These are phyloP conservation scores for Takashimella koratensis DNA, from an alignment of 1,284 basidiomycete species.

Conservation along the genomic window DNA sequence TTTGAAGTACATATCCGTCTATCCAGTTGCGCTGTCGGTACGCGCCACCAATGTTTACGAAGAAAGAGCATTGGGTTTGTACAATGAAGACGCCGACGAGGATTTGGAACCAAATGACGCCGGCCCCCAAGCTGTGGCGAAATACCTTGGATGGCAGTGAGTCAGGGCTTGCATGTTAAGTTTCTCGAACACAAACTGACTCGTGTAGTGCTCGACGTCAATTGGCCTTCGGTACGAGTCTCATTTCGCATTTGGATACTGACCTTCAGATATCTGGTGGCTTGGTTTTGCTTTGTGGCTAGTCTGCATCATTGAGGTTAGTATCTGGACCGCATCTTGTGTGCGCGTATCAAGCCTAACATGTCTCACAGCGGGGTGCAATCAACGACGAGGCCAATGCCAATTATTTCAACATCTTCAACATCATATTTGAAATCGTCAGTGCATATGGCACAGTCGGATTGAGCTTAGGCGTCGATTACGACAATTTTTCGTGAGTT, in stretches of 20 bases:
- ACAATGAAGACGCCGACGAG: conserved; percentile 55
- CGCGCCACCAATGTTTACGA: conserved; percentile 99
- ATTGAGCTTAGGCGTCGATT: conserved; percentile 68
- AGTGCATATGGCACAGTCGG: conserved; percentile 92
- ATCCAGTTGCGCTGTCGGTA: conserved; percentile 64
- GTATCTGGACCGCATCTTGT: conserved; percentile 19
- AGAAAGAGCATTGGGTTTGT: conserved; percentile 78
- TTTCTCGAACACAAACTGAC: not conserved
- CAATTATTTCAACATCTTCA: conserved; percentile 75
- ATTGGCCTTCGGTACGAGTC: conserved; percentile 71
- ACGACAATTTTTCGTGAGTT: conserved; percentile 50
- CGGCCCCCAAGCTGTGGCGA: conserved; percentile 46
- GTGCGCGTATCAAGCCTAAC: no score
- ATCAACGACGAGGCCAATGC: conserved; percentile 57
- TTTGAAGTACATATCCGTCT: conserved; percentile 49
- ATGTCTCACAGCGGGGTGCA: conserved; percentile 58
- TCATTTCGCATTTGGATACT: conserved; percentile 2
- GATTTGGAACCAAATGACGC: conserved; percentile 50
- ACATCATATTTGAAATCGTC: conserved; percentile 57
- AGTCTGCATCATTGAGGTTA: conserved; percentile 81
- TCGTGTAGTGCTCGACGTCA: conserved; percentile 62
- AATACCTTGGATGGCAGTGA: conserved; percentile 49
- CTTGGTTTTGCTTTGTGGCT: conserved; percentile 70
- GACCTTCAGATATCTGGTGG: conserved; percentile 76
- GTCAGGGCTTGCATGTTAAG: conserved; percentile 4